Percentiles rank a stretch among this genome's conserved stretches.
phyloP scores from a whole-genome alignment of 179 eudicot species.

The Beta corolliflora region DNA sequence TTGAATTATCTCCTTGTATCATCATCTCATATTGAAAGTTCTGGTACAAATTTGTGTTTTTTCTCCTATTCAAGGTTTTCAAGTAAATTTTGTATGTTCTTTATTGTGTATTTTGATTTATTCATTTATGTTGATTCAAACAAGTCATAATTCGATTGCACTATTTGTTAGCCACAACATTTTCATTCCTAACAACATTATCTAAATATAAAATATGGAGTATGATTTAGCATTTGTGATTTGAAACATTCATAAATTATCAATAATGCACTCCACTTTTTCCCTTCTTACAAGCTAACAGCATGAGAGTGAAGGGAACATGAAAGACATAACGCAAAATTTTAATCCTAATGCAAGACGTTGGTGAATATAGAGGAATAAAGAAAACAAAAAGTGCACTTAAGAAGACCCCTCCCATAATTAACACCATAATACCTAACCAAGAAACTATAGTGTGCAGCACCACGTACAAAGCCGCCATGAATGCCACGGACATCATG shows the following conservation, averaged over 20 bases:
- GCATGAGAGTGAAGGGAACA: slow-evolving; percentile 28
- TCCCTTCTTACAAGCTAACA: slow-evolving; percentile 26
- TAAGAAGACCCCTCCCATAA: slow-evolving; percentile 33
- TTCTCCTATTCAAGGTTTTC: too few species aligned
- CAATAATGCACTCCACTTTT: background rate
- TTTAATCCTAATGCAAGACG: slow-evolving; percentile 4
- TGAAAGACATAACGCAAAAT: slow-evolving; percentile 22
- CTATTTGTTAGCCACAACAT: too few species aligned
- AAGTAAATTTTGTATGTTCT: too few species aligned
- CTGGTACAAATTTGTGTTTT: too few species aligned
- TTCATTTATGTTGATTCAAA: too few species aligned
- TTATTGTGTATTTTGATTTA: too few species aligned
- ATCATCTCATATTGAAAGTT: too few species aligned
- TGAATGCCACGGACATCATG: slow-evolving; percentile 40
- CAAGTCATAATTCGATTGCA: too few species aligned
- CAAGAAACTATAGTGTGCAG: slow-evolving; percentile 21
- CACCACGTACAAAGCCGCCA: slow-evolving; percentile 36
- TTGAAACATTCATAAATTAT: background rate
- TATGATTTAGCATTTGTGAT: too few species aligned
- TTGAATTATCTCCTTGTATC: too few species aligned
- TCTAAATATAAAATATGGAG: too few species aligned
- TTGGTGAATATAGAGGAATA: slow-evolving; percentile 32
- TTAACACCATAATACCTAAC: slow-evolving; percentile 26
- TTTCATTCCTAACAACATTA: too few species aligned
- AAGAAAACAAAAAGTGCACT: slow-evolving; percentile 25